These are phyloP conservation scores for Silene uniflora DNA, from an alignment of 148 eudicot species.

Conservation along the genomic window DNA sequence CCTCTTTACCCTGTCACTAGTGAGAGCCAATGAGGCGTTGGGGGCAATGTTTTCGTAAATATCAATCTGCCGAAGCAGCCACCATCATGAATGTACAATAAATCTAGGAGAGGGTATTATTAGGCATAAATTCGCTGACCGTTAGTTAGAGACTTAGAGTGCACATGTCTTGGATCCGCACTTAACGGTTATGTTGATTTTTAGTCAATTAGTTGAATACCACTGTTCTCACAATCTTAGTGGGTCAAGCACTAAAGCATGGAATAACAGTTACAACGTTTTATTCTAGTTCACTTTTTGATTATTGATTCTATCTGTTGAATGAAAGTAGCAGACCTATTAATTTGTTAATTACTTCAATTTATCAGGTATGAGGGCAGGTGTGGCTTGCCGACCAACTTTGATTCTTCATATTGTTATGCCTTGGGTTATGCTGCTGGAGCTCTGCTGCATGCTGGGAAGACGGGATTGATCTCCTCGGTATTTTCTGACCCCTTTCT, in stretches of 20 bases:
- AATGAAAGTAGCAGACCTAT: not conserved
- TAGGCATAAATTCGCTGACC: too few species aligned
- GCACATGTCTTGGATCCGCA: not conserved
- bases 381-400: constrained; percentile 95
- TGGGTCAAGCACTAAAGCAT: too few species aligned
- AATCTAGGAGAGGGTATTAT: not conserved
- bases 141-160: not conserved
- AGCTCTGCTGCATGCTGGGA: constrained; percentile 86
- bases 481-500: constrained; percentile 35
- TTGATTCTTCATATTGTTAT: constrained; percentile 92
- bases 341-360: constrained; percentile 10
- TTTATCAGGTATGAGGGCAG: constrained; percentile 84
- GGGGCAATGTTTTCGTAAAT: not conserved
- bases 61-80: not conserved
- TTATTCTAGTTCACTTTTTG: not conserved
- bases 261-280: not conserved
- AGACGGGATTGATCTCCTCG: constrained; percentile 93
- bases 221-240: not conserved
- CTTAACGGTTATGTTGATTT: not conserved
- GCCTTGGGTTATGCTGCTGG: constrained; percentile 98
- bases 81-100: not conserved
- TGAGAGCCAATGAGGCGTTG: not conserved
- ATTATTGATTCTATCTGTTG: not conserved
- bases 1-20: not conserved
- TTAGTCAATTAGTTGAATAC: not conserved